Base-by-base conservation (phyloP, 495 filamentous ascomycete genomes). In the Aspergillus egyptiacus region DNA sequence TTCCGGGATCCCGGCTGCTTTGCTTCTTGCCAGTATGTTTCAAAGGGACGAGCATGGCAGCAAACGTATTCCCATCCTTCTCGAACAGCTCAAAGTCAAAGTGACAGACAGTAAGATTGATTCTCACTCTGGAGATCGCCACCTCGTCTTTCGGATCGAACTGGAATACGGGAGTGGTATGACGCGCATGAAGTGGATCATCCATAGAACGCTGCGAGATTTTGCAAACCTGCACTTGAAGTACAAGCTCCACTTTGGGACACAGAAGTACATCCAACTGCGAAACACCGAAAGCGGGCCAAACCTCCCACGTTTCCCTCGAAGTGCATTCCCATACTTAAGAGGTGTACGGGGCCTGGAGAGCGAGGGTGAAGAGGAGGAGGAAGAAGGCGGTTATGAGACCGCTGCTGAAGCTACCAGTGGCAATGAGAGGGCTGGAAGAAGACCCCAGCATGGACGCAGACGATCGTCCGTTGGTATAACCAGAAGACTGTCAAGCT, bases 121-220 rank as follows among this genome's bases (percentile, higher is more conserved):
- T 47, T 72, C 71, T 13, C 66, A 77, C 34, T 69, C 81, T 15
- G 84, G 81, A 50, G 87, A 91, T 64, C 77, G 89, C 15, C 94
- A 96, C 66, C 74, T 85, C 53, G 75, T 90, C 3, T 96, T 99
- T 61, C 81, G 85, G 23, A 90, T 99, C 39, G 89, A 95, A 50
- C 68, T 99, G 33, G 93, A 99, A 63, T 99, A 99, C 67, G 93
- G 93, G 5, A 96, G 84, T 59, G 93, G 94, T 3, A 80, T 91
- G 47, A 95, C 90, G 20, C 77, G 94, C 43, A 97, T 99, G 93
- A 91, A 90, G 57, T 99, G 93, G 93, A 83, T 89, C 39, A 89
- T 99, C 47, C 82, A 87, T 55, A 80, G 93, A 19, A 85, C 86
- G 19, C 74, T 96, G 45, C 77, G 81, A 54, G 93, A 99, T 56